Conservation (phyloP, 2,329 filamentous ascomycete species). For the Fusarium cyanostomum region DNA sequence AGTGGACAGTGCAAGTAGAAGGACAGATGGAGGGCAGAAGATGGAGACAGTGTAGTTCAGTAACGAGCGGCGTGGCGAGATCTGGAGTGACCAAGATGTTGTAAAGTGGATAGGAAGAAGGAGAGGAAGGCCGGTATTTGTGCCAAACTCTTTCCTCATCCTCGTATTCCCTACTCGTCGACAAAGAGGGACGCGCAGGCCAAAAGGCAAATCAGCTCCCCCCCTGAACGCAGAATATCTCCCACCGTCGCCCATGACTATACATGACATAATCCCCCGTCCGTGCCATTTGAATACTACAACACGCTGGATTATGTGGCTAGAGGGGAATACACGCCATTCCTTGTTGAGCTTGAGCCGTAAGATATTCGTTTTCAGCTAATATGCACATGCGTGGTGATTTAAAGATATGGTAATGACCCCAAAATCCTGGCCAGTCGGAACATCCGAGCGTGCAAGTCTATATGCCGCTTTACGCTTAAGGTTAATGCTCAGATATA, state of each 20-base stretch:
- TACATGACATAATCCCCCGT: background rate
- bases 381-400: too few relatives aligned
- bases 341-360: too few relatives aligned
- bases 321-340: background rate
- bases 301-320: background rate
- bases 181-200: background rate
- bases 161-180: background rate
- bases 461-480: too few relatives aligned
- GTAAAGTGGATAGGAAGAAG: background rate
- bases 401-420: too few relatives aligned
- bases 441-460: too few relatives aligned
- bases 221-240: background rate
- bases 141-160: background rate
- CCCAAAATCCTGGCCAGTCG: too few relatives aligned
- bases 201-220: background rate
- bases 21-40: background rate
- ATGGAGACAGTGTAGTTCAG: background rate
- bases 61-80: background rate
- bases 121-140: background rate
- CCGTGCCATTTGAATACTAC: too few relatives aligned
- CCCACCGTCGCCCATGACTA: background rate
- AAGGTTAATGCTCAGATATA: too few relatives aligned
- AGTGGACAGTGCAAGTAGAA: background rate
- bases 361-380: too few relatives aligned
- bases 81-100: background rate